Evolutionary conservation across 192 early-diverging fungal species (phyloP).

Genomic region (Podila verticillata): DNA sequence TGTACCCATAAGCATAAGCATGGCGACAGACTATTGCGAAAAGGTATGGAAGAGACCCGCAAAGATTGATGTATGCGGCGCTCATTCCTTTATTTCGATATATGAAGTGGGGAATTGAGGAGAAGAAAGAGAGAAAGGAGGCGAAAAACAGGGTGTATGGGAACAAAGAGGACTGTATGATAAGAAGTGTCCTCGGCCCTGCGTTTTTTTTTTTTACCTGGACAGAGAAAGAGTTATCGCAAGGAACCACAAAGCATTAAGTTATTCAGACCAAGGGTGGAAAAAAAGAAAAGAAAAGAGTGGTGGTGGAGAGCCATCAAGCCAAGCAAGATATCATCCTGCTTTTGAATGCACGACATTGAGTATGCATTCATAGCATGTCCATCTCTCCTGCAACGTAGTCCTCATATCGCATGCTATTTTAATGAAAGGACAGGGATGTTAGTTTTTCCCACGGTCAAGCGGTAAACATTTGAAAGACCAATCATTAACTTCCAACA

Average conservation of each 20-base stretch:
- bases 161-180: not conserved
- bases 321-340: no score
- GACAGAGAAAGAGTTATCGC: no score
- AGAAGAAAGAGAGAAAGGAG: not conserved
- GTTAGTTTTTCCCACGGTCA: no score
- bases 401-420: constrained; percentile 45
- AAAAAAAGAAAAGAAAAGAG: not conserved
- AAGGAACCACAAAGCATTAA: no score
- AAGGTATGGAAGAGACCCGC: not conserved
- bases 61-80: not conserved
- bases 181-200: no score
- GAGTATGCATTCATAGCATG: constrained; percentile 24
- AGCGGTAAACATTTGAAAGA: not conserved
- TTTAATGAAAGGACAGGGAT: not conserved
- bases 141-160: not conserved
- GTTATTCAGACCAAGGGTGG: no score
- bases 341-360: not conserved
- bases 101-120: not conserved
- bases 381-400: constrained; percentile 49
- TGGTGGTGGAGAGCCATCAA: no score
- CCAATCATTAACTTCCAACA: not conserved
- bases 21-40: constrained; percentile 1
- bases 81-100: constrained; percentile 5
- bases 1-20: not conserved
- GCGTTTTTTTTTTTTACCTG: no score